These are phyloP conservation scores for Leccinum truebloodii DNA, from an alignment of 768 basidiomycete species.

Conservation along the genomic window DNA sequence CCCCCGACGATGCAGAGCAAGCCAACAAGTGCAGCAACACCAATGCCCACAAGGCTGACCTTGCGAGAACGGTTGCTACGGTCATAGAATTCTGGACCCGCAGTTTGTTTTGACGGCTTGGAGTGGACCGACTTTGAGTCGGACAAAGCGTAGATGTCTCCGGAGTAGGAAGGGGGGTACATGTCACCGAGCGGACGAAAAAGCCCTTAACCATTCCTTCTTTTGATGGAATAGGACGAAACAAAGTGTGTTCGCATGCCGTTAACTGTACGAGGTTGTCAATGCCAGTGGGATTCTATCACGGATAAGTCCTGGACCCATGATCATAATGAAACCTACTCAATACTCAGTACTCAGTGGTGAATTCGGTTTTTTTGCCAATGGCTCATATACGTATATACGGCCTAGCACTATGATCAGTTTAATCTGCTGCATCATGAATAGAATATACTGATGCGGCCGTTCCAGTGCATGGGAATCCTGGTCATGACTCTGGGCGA, in stretches of 20 bases:
- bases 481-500: no score
- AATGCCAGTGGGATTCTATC: slow-evolving; percentile 13
- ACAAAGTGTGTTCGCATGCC: background rate
- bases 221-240: background rate
- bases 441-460: background rate
- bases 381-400: background rate
- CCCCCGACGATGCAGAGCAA: slow-evolving; percentile 28
- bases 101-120: slow-evolving; percentile 19
- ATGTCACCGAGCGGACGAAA: slow-evolving; percentile 7
- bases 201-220: no score
- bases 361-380: background rate
- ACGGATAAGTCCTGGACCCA: background rate
- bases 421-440: background rate
- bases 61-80: slow-evolving; percentile 27
- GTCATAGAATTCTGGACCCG: slow-evolving; percentile 32
- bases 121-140: slow-evolving; percentile 26
- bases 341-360: background rate
- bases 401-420: background rate
- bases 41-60: slow-evolving; percentile 27
- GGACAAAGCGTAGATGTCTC: slow-evolving; percentile 12
- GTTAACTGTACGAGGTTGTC: background rate
- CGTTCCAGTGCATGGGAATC: background rate
- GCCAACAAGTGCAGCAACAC: slow-evolving; percentile 24
- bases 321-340: background rate
- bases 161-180: slow-evolving; percentile 1